phyloP scores from a whole-genome alignment of 352 stramenopile genomes.

The Pythium sp. region DNA sequence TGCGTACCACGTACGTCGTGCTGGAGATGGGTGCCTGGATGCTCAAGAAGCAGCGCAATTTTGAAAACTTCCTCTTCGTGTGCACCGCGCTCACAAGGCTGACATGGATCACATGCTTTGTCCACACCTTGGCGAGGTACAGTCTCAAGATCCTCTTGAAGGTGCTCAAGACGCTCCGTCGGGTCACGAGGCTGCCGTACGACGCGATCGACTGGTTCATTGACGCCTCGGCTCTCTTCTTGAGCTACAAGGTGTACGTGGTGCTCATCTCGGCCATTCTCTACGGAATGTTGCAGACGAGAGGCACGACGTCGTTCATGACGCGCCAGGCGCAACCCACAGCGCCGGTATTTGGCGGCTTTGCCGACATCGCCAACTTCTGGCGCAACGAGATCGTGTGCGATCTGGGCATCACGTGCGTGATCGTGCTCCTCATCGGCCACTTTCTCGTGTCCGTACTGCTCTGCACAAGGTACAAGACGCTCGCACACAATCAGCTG shows the following conservation, averaged over 20 bases:
- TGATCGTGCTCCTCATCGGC: conserved; percentile 27
- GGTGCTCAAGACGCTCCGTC: conserved; percentile 21
- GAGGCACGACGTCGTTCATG: conserved; percentile 44
- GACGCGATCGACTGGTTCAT: conserved; percentile 42
- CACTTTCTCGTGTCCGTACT: conserved; percentile 23
- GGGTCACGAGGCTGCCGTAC: background rate
- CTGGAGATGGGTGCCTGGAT: conserved; percentile 49
- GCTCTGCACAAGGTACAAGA: conserved; percentile 36
- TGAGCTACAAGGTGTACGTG: conserved; percentile 56
- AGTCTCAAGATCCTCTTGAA: conserved; percentile 28
- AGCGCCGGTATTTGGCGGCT: conserved; percentile 34
- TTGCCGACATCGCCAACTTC: conserved; percentile 32
- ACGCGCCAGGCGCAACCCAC: conserved; percentile 25
- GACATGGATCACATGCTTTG: conserved; percentile 53
- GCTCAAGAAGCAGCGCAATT: conserved; percentile 36
- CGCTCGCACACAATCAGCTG: conserved; percentile 38
- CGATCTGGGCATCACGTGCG: conserved; percentile 37
- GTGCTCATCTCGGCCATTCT: conserved; percentile 39
- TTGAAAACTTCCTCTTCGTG: conserved; percentile 57
- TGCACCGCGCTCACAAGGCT: conserved; percentile 38
- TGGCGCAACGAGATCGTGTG: conserved; percentile 54
- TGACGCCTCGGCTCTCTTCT: conserved; percentile 39
- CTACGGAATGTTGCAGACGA: conserved; percentile 31
- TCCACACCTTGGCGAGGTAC: conserved; percentile 31
- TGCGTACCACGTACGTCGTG: conserved; percentile 43